A percentile compares a stretch with the other conserved stretches of the same genome.
These are phyloP conservation scores for Geoglossum glabrum DNA, from an alignment of 495 filamentous ascomycete genomes.

Conservation along the genomic window DNA sequence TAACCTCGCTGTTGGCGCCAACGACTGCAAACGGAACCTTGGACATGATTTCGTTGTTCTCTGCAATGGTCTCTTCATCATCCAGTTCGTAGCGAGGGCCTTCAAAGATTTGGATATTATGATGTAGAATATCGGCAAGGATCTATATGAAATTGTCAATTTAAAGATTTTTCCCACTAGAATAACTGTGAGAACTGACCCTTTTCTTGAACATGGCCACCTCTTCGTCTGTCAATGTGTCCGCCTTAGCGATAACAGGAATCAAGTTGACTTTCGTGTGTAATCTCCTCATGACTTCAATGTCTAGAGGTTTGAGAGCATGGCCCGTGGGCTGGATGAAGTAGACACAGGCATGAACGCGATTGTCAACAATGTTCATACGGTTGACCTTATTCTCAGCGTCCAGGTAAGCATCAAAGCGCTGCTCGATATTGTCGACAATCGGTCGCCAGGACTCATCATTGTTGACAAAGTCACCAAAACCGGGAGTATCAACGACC, in stretches of 20 bases:
- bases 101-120: constrained; percentile 96
- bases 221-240: constrained; percentile 95
- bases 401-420: constrained; percentile 93
- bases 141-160: constrained; percentile 42
- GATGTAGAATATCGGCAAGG: constrained; percentile 86
- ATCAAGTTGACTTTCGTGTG: constrained; percentile 99
- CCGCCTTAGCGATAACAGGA: constrained; percentile 94
- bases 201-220: constrained; percentile 82
- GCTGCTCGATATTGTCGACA: constrained; percentile 97
- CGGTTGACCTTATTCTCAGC: constrained; percentile 99
- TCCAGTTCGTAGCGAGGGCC: constrained; percentile 95
- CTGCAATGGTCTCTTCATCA: constrained; percentile 96
- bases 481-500: constrained; percentile 93
- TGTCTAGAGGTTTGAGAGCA: constrained; percentile 96
- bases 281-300: constrained; percentile 95
- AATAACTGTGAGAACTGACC: constrained; percentile 31
- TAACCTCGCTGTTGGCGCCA: constrained; percentile 84
- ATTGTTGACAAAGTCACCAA: constrained; percentile 99
- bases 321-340: constrained; percentile 98
- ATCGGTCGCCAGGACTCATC: constrained; percentile 98
- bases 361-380: constrained; percentile 98
- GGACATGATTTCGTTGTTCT: constrained; percentile 99
- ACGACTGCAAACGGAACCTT: constrained; percentile 98
- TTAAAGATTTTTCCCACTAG: neutral
- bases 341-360: constrained; percentile 95